Evolutionary conservation across 2,329 filamentous ascomycete genomes (phyloP), one percentile per base, ranked within the genome.

Genomic region (Fusarium armeniacum): DNA sequence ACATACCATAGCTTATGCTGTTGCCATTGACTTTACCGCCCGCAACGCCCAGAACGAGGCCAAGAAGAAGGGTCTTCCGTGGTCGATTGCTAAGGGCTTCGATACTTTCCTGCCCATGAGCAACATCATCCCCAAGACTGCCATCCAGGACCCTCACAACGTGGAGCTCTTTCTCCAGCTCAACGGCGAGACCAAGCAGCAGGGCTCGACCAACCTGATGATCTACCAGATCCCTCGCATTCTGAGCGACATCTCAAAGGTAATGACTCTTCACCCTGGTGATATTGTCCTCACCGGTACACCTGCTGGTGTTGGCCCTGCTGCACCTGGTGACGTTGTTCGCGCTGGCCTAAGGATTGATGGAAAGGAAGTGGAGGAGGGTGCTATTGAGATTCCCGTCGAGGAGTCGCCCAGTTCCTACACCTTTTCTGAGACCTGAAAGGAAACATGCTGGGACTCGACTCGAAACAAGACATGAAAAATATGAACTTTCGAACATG

Each of bases 251-350:
- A 97, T 99, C 77, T 96, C 93, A 71, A 91, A 91, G 78, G 94
- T 98, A 61, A 98, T 98, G 94, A 94, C 93, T 11, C 85, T 99
- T 62, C 91, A 97, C 81, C 89, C 92, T 76, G 96, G 95, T 50
- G 96, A 99, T 80, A 90, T 99, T 76, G 89, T 99, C 50, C 83
- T 99, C 73, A 99, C 96, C n/a, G 96, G 96, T 20, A 99, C 96
- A 52, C 96, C 96, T 51, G 98, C 98, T 83, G 96, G 96, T 15
- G 96, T 99, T 3, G 96, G 96, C 2, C 86, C 90, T 22, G 94
- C 97, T 3, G 88, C 90, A 64, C 89, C 92, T 2, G 96, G 96
- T 4, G 94, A 99, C 81, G 85, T 95, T 33, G 93, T 99, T 87
- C 90, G 86, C 69, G 94, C 93, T 28, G 94, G 94, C 6, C 85